Conservation (phyloP, 768 basidiomycete species). For the Lactarius psammicola region DNA sequence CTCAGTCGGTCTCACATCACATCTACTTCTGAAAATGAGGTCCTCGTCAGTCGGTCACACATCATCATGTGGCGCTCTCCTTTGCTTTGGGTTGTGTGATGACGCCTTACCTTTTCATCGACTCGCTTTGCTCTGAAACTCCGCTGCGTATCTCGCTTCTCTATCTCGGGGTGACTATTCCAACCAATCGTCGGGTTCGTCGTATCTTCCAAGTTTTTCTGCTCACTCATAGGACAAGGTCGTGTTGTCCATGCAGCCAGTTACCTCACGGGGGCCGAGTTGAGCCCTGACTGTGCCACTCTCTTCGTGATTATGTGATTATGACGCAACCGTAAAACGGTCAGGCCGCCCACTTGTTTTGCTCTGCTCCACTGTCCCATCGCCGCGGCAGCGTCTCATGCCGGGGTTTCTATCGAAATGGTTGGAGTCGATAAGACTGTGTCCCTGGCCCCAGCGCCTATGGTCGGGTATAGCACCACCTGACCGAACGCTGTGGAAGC, state of each 20-base stretch:
- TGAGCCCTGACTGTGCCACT: not conserved
- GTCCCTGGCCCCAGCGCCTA: not conserved
- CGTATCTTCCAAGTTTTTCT: not conserved
- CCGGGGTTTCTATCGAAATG: not conserved
- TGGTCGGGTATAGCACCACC: not conserved
- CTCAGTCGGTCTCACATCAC: not conserved
- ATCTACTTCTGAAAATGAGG: not conserved
- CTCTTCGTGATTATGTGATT: not conserved
- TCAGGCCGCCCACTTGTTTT: not conserved
- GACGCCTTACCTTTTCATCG: not conserved
- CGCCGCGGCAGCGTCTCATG: not conserved
- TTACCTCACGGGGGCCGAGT: not conserved
- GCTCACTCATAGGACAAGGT: not conserved
- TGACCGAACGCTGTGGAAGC: not conserved
- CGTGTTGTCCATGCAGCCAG: not conserved
- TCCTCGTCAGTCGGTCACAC: constrained; percentile 4
- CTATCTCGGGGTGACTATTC: not conserved
- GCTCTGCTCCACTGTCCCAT: not conserved
- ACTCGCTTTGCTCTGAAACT: constrained; percentile 1
- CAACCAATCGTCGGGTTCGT: not conserved
- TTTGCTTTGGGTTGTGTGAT: not conserved
- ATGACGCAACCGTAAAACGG: not conserved
- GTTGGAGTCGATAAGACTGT: constrained; percentile 4
- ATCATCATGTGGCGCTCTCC: constrained; percentile 9
- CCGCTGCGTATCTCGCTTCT: not conserved